A percentile compares a stretch with the other conserved stretches of the same genome.
Evolutionary conservation across 2,329 filamentous ascomycete species (phyloP).

Genomic region (Monosporascus sp.): DNA sequence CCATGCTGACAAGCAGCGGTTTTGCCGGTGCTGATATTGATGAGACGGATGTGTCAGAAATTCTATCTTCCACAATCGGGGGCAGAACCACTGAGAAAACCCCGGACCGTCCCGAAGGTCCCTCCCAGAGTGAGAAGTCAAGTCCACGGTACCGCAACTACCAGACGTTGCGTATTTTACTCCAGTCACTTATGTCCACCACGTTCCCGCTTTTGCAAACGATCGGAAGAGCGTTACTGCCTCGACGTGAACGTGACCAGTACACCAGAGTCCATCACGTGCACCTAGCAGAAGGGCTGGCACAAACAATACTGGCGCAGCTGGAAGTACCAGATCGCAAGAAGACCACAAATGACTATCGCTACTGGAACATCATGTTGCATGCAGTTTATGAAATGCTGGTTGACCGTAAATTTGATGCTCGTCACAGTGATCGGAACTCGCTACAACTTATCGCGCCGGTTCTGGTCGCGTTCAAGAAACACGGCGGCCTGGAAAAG

Average conservation of each 20-base stretch:
- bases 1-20: slow-evolving; percentile 6
- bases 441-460: slow-evolving; percentile 59
- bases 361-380: slow-evolving; percentile 77
- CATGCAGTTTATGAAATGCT: slow-evolving; percentile 73
- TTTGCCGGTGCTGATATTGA: slow-evolving; percentile 15
- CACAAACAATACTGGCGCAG: slow-evolving; percentile 63
- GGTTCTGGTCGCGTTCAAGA: slow-evolving; percentile 82
- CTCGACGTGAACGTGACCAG: slow-evolving; percentile 65
- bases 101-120: slow-evolving; percentile 4
- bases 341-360: slow-evolving; percentile 58
- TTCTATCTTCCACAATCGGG: slow-evolving; percentile 18
- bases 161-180: slow-evolving; percentile 66
- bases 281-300: slow-evolving; percentile 59
- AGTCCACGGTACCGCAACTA: slow-evolving; percentile 62
- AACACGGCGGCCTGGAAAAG: slow-evolving; percentile 67
- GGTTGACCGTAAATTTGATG: slow-evolving; percentile 54
- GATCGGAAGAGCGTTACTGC: slow-evolving; percentile 74
- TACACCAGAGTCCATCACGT: slow-evolving; percentile 50
- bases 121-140: slow-evolving; percentile 19
- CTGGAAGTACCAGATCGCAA: slow-evolving; percentile 44
- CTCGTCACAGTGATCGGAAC: slow-evolving; percentile 42
- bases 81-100: slow-evolving; percentile 17
- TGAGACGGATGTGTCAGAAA: slow-evolving; percentile 20
- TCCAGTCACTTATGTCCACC: slow-evolving; percentile 72
- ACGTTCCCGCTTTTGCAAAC: slow-evolving; percentile 84